Percentiles rank a stretch among this genome's conserved stretches.
These are phyloP conservation scores for Sporothrix globosa DNA, from an alignment of 2,329 filamentous ascomycete species.

Conservation along the genomic window DNA sequence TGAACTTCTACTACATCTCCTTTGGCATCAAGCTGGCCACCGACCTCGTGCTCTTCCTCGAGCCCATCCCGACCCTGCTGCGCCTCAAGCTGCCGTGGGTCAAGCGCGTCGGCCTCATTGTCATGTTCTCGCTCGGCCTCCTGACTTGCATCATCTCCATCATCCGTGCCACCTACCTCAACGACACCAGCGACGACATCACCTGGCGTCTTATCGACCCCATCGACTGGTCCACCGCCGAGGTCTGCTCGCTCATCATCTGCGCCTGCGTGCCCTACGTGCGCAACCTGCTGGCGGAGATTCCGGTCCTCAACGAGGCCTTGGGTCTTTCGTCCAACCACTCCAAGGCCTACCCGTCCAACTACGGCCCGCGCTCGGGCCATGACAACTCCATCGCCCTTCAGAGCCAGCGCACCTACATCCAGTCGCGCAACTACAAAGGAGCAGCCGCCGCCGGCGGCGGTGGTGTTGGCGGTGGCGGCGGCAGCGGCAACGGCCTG, in stretches of 20 bases:
- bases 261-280: constrained; percentile 39
- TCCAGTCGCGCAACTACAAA: constrained; percentile 25
- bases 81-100: constrained; percentile 37
- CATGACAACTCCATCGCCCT: constrained; percentile 27
- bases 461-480: background rate
- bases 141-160: constrained; percentile 48
- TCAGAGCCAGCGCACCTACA: constrained; percentile 21
- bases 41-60: constrained; percentile 26
- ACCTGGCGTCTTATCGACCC: constrained; percentile 39
- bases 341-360: constrained; percentile 22
- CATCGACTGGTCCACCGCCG: constrained; percentile 45
- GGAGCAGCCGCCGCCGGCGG: background rate
- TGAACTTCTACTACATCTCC: constrained; percentile 29
- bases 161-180: constrained; percentile 46
- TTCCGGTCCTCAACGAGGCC: constrained; percentile 24
- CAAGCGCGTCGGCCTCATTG: constrained; percentile 41
- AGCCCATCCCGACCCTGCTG: constrained; percentile 25
- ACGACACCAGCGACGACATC: constrained; percentile 42
- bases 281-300: constrained; percentile 30
- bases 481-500: no score
- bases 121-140: constrained; percentile 47
- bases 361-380: constrained; percentile 20
- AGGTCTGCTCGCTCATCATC: constrained; percentile 45
- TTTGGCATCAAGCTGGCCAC: constrained; percentile 30
- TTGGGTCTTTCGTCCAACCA: constrained; percentile 28